Percentiles rank a stretch among this genome's conserved stretches.
Evolutionary conservation across 306 rosid genomes (phyloP).

Genomic region (Alnus glutinosa): DNA sequence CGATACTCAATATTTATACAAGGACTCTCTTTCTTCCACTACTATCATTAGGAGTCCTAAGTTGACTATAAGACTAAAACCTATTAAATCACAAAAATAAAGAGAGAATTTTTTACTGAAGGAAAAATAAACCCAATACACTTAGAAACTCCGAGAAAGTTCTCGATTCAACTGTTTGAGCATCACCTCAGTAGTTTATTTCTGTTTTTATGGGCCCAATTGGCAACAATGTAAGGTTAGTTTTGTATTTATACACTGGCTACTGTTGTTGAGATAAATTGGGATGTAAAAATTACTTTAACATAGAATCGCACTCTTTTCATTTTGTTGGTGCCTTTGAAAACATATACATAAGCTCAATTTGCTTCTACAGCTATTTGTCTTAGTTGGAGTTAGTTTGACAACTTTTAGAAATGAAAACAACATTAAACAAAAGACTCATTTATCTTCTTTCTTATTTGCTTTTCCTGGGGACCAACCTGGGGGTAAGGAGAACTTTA

Average conservation of each 20-base stretch:
- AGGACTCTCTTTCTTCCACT: neutral
- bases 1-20: too few species aligned
- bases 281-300: neutral
- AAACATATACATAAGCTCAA: neutral
- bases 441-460: constrained; percentile 10
- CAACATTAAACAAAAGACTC: neutral
- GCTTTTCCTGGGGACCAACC: neutral
- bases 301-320: neutral
- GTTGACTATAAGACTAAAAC: neutral
- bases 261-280: neutral
- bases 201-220: neutral
- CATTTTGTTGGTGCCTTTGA: neutral
- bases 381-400: neutral
- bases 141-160: neutral
- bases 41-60: neutral
- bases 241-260: neutral
- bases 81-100: neutral
- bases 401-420: neutral
- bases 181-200: neutral
- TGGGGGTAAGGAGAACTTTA: neutral
- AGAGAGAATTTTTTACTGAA: neutral
- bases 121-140: neutral
- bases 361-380: neutral
- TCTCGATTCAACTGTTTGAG: neutral
- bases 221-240: neutral